Base-by-base conservation (phyloP, 768 basidiomycete genomes). In the Exidia glandulosa region DNA sequence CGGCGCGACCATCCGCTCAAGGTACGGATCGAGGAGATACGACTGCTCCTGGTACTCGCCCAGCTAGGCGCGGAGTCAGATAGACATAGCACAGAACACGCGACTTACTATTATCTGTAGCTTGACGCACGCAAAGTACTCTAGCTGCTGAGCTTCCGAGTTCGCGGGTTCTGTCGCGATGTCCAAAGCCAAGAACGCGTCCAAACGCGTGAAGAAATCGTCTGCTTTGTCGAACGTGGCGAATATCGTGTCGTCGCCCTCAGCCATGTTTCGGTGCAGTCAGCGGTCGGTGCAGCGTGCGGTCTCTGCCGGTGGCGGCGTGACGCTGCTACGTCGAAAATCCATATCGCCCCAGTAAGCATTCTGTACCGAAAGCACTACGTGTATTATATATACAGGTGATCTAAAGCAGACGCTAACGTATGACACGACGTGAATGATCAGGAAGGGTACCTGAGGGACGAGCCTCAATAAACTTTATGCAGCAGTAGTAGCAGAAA, bases 31-130 rank as follows among this genome's bases (percentile, higher is more conserved):
- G 13, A 98, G 77, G 2, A 99, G 80, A 70, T 93, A 90, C 2
- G 94, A 79, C 65, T 95, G 91, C 62, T 98, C 94, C 70, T 95
- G 94, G 68, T 95, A 97, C 68, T 86, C 82, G 68, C 83, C 82
- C 31, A 97, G 79, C 95, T 97, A 37, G n/a, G 52, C n/a, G 32
- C 4, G 30, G 16, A n/a, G 25, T 31, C 16, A 34, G 62, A 57
- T 3, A 55, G 33, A 6, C 32, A 34, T 60, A 48, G 23, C 10
- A 27, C 9, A 1, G 30, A 19, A 45, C 23, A 57, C 63, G 48
- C 29, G 19, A 75, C 83, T 66, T 70, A 87, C 86, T 59, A 83
- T 82, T 45, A 72, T 58, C 12, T 63, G 67, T 9, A 87, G 71
- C 61, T 76, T 79, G 57, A 74, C 72, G 33, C 78, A 72, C 9